A percentile compares a stretch with the other conserved stretches of the same genome.
These are phyloP conservation scores for Umbilicaria muhlenbergii DNA, from an alignment of 495 filamentous ascomycete genomes.

Conservation along the genomic window DNA sequence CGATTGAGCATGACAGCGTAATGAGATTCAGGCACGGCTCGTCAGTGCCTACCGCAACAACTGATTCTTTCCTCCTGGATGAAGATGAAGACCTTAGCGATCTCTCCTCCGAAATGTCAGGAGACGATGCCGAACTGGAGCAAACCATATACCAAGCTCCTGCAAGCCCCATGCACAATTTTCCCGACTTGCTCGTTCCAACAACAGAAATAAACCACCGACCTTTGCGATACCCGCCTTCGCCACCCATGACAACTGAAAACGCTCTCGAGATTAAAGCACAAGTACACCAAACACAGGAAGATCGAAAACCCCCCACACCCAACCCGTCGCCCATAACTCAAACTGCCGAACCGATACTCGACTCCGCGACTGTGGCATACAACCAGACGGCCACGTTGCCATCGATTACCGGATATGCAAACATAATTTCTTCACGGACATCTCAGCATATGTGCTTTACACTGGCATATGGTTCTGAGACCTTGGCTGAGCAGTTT, in stretches of 20 bases:
- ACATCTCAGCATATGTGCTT: constrained; percentile 60
- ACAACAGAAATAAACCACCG: constrained; percentile 42
- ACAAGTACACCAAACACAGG: constrained; percentile 25
- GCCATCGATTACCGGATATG: constrained; percentile 8
- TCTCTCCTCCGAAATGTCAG: constrained; percentile 66
- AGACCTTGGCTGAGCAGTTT: constrained; percentile 81
- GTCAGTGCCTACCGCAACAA: constrained; percentile 20
- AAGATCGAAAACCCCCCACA: constrained; percentile 31
- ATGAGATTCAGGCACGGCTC: constrained; percentile 35
- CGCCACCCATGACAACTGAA: constrained; percentile 61
- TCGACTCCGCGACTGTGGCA: constrained; percentile 7
- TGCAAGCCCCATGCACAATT: constrained; percentile 15
- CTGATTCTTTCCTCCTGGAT: constrained; percentile 47
- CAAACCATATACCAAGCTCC: constrained; percentile 20
- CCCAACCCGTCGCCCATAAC: constrained; percentile 33
- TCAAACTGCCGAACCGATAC: constrained; percentile 2
- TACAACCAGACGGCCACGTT: constrained; percentile 11
- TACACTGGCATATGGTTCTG: constrained; percentile 79
- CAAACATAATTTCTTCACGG: too few species aligned
- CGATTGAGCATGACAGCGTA: constrained; percentile 32
- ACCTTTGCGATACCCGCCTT: constrained; percentile 57
- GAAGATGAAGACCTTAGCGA: constrained; percentile 58
- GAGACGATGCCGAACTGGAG: constrained; percentile 40
- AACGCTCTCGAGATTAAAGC: constrained; percentile 36
- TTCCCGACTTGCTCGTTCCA: constrained; percentile 22